Evolutionary conservation across 2,329 filamentous ascomycete genomes (phyloP).

Genomic region (Coniochaeta sp.): DNA sequence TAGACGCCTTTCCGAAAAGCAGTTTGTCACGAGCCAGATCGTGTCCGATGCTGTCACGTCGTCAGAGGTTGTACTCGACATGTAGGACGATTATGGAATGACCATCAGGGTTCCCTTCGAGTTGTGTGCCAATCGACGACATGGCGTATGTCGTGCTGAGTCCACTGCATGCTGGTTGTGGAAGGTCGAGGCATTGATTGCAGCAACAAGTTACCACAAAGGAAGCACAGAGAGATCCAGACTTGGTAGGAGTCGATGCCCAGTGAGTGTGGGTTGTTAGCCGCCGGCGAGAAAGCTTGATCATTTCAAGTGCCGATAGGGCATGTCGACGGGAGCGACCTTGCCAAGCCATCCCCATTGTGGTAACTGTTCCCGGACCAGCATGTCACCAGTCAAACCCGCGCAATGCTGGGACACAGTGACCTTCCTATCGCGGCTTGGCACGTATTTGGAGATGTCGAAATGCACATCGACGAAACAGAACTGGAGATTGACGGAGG

Average conservation of each 20-base stretch:
- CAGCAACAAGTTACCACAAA: background rate
- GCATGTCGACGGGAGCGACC: background rate
- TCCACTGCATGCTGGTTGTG: background rate
- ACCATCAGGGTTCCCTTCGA: background rate
- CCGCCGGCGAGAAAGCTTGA: background rate
- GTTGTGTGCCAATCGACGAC: background rate
- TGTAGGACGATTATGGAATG: background rate
- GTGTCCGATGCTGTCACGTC: background rate
- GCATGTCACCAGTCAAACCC: background rate
- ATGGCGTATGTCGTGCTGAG: background rate
- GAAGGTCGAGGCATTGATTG: background rate
- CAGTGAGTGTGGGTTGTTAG: background rate
- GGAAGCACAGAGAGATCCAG: background rate
- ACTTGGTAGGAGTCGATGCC: background rate
- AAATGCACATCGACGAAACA: background rate
- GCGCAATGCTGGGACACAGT: background rate
- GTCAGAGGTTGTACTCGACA: background rate
- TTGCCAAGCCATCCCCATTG: background rate
- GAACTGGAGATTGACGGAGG: background rate
- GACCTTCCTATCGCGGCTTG: slow-evolving; percentile 3
- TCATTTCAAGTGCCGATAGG: background rate
- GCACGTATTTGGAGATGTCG: background rate
- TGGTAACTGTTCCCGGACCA: background rate
- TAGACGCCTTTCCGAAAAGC: too few relatives aligned
- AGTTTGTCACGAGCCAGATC: too few relatives aligned